A percentile compares a stretch with the other conserved stretches of the same genome.
These are phyloP conservation scores for Tilletia horrida DNA, from an alignment of 1,284 basidiomycete genomes.

Conservation along the genomic window DNA sequence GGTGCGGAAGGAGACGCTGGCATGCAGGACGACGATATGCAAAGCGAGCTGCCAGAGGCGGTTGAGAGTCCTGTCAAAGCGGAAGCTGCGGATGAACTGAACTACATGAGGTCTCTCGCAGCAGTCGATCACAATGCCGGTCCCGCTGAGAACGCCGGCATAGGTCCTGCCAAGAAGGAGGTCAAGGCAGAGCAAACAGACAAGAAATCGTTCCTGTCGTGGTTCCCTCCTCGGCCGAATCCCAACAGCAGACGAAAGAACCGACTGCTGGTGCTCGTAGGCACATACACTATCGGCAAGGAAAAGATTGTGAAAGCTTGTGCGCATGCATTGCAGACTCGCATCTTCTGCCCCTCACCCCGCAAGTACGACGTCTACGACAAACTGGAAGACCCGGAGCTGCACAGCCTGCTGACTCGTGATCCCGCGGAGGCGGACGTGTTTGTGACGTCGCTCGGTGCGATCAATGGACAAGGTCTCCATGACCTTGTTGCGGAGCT, in stretches of 20 bases:
- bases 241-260: background rate
- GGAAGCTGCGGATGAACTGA: background rate
- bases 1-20: no score
- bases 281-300: conserved; percentile 95
- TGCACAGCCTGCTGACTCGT: conserved; percentile 72
- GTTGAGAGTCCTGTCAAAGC: conserved; percentile 6
- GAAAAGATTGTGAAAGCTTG: conserved; percentile 94
- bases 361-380: conserved; percentile 46
- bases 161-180: background rate
- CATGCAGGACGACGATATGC: no score
- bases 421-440: conserved; percentile 74
- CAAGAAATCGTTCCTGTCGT: conserved; percentile 7
- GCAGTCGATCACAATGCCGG: background rate
- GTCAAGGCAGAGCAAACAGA: background rate
- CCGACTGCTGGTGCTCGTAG: conserved; percentile 73
- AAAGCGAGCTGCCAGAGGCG: no score
- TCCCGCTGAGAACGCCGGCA: no score
- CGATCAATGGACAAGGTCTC: conserved; percentile 74
- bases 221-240: background rate
- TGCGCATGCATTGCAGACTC: conserved; percentile 74
- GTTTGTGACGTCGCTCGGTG: conserved; percentile 77
- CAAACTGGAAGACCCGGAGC: conserved; percentile 73
- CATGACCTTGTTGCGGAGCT: conserved; percentile 65
- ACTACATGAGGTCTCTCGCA: no score
- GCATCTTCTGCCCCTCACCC: conserved; percentile 79